These are phyloP conservation scores for Protomyces macrosporus DNA, from an alignment of 1,139 yeast species.

Conservation along the genomic window DNA sequence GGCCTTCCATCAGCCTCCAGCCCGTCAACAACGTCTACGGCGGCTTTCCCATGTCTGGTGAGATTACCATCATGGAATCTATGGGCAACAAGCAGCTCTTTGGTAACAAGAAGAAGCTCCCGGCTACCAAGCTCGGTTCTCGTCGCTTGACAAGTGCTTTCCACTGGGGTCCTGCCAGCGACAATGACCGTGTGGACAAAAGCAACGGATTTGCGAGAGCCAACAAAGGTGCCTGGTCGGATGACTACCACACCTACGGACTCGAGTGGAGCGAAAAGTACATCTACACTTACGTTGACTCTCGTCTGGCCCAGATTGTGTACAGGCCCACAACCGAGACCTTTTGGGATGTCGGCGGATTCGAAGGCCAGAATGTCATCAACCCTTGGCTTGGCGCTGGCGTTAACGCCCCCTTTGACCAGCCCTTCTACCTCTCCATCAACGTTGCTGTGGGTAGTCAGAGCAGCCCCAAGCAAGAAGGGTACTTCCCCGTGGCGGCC, in stretches of 20 bases:
- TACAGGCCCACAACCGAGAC: constrained; percentile 19
- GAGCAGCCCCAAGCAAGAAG: constrained; percentile 10
- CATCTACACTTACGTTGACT: constrained; percentile 30
- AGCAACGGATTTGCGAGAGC: constrained; percentile 13
- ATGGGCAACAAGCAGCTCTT: constrained; percentile 23
- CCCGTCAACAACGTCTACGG: constrained; percentile 29
- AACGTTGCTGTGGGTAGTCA: constrained; percentile 32
- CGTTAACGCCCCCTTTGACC: constrained; percentile 29
- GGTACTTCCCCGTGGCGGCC: constrained; percentile 27
- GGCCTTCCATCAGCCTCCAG: constrained; percentile 32
- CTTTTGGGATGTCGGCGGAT: constrained; percentile 11
- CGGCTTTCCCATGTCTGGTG: constrained; percentile 31
- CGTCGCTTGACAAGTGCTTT: constrained; percentile 26
- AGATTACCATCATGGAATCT: constrained; percentile 29
- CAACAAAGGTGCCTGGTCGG: constrained; percentile 14
- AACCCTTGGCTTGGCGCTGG: constrained; percentile 30
- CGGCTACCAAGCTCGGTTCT: constrained; percentile 22
- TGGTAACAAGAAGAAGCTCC: constrained; percentile 11
- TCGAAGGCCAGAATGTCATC: constrained; percentile 11
- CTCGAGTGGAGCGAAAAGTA: constrained; percentile 31
- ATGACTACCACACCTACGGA: constrained; percentile 29
- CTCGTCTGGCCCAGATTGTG: constrained; percentile 28
- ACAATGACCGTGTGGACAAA: constrained; percentile 23
- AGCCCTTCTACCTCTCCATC: constrained; percentile 29
- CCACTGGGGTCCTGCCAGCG: constrained; percentile 30